These are phyloP conservation scores for Capsicum rhomboideum DNA, from an alignment of 257 asterid species.

Conservation along the genomic window DNA sequence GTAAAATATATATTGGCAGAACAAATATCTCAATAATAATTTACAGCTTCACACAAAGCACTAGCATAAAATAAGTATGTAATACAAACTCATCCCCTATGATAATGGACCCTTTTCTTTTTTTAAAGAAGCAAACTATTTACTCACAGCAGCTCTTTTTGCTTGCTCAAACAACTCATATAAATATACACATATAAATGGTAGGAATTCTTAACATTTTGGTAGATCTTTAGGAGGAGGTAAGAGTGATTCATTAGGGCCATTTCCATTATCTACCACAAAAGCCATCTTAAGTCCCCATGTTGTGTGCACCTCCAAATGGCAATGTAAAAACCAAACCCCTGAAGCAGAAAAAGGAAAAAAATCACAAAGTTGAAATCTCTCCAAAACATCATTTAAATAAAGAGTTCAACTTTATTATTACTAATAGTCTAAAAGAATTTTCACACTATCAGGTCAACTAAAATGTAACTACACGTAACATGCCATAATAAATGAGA, in stretches of 20 bases:
- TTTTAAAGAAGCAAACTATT: not conserved
- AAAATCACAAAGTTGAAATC: not conserved
- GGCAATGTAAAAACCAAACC: conserved; percentile 64
- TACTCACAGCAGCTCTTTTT: not conserved
- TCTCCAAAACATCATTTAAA: not conserved
- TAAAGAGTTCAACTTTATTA: not conserved
- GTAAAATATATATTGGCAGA: not conserved
- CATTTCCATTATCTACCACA: conserved; percentile 55
- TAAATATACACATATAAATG: not conserved
- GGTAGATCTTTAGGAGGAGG: conserved; percentile 59
- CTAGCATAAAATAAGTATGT: not conserved
- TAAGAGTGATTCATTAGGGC: conserved; percentile 38
- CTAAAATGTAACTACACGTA: not conserved
- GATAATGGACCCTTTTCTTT: not conserved
- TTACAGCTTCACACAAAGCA: not conserved
- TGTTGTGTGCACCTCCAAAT: conserved; percentile 52
- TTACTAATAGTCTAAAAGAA: not conserved
- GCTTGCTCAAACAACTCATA: not conserved
- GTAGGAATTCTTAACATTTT: conserved; percentile 28
- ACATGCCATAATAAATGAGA: no score
- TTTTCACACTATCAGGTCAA: not conserved
- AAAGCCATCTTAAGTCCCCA: conserved; percentile 80
- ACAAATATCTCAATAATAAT: not conserved
- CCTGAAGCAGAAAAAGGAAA: conserved; percentile 15
- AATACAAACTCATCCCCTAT: not conserved